phyloP scores from a whole-genome alignment of 495 filamentous ascomycete genomes.

The Darksidea phi region DNA sequence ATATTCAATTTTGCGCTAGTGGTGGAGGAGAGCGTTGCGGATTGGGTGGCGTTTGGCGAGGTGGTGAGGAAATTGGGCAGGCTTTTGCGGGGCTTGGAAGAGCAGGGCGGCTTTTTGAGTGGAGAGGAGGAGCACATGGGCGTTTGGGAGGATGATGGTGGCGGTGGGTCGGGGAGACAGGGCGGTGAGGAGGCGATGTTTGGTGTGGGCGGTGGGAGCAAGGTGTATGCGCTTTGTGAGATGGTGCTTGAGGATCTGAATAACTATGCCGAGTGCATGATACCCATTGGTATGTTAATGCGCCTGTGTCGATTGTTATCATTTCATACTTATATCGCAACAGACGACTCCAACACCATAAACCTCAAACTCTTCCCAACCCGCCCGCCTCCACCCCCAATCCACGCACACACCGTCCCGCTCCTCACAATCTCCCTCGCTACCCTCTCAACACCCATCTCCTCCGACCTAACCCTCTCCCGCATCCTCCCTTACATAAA shows the following conservation, averaged over 20 bases:
- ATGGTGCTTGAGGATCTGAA: conserved; percentile 93
- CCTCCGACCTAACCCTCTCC: conserved; percentile 76
- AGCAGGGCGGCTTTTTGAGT: conserved; percentile 75
- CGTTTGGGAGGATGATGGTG: conserved; percentile 31
- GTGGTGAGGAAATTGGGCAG: conserved; percentile 82
- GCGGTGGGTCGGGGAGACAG: conserved; percentile 1
- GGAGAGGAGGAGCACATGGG: conserved; percentile 45
- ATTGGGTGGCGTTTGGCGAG: conserved; percentile 69
- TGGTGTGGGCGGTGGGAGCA: conserved; percentile 51
- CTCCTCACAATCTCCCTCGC: conserved; percentile 80
- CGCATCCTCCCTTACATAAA: conserved; percentile 79
- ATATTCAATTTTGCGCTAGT: conserved; percentile 97
- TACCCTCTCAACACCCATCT: conserved; percentile 55
- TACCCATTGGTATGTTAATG: conserved; percentile 72
- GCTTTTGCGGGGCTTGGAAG: conserved; percentile 83
- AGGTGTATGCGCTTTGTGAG: conserved; percentile 79
- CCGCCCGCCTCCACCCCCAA: conserved; percentile 70
- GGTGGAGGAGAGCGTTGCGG: conserved; percentile 62
- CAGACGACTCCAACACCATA: conserved; percentile 89
- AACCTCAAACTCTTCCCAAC: conserved; percentile 94
- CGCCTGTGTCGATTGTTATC: background rate
- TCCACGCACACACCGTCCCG: conserved; percentile 86
- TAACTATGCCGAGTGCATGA: conserved; percentile 97
- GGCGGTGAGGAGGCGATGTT: conserved; percentile 35
- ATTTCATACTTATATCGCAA: conserved; percentile 6